A percentile compares a stretch with the other conserved stretches of the same genome.
phyloP scores from a whole-genome alignment of 192 early-diverging fungal species.

The Mortierella hygrophila region DNA sequence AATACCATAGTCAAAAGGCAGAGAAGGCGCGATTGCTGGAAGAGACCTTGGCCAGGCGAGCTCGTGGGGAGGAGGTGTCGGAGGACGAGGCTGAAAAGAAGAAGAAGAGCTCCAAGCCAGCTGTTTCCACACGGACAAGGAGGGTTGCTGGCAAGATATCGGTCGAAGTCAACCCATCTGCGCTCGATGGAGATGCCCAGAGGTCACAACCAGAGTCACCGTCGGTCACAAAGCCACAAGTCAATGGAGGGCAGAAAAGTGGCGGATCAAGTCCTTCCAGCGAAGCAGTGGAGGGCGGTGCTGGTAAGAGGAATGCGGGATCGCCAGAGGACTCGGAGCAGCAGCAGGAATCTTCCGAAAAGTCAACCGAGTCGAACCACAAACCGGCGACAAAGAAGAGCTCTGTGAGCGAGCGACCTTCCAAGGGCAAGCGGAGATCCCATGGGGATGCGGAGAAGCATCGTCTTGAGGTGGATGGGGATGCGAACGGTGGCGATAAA shows the following conservation, averaged over 20 bases:
- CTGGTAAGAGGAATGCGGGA: not conserved
- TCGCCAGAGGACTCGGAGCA: not conserved
- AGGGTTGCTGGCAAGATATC: not conserved
- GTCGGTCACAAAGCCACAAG: not conserved
- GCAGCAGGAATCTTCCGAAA: not conserved
- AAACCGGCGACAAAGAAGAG: not conserved
- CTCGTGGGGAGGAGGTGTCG: not conserved
- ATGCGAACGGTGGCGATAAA: not conserved
- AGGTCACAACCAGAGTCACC: not conserved
- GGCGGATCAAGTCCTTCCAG: not conserved
- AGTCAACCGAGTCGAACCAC: not conserved
- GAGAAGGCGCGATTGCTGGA: not conserved
- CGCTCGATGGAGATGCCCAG: not conserved
- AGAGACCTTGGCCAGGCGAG: slow-evolving; percentile 1
- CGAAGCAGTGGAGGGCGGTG: not conserved
- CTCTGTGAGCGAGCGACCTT: not conserved
- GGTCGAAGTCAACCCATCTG: not conserved
- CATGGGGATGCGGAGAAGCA: not conserved
- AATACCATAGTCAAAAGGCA: not conserved
- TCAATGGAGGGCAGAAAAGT: not conserved
- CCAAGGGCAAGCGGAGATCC: not conserved
- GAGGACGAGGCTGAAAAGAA: not conserved
- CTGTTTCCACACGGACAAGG: not conserved
- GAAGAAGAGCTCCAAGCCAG: not conserved
- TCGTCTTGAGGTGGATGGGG: not conserved